Base-by-base conservation (phyloP, 192 early-diverging fungal genomes). In the Coemansia sp. region DNA sequence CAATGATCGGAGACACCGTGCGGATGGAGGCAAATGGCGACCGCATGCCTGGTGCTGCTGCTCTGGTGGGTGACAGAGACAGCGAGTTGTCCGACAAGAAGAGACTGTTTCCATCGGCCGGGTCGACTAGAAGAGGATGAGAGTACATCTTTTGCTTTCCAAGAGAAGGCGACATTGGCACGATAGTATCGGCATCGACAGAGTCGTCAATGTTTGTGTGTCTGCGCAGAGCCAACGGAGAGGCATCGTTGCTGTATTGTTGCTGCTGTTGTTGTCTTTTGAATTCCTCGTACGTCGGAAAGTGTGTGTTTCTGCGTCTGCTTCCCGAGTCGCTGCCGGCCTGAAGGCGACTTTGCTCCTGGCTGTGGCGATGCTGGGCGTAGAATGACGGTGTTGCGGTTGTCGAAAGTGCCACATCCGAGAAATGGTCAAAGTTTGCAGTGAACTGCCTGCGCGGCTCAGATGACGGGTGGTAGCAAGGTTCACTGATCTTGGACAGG, bases 401-500 rank as follows among this genome's bases (percentile, higher is more conserved):
- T 11, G 71, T 41, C 37, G 78, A 75, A 26, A 80, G 69, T 8
- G 73, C 73, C 54, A 80, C 62, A 41, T 80, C 78, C 3, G 78
- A 80, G 54, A 80, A 80, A 42, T 68, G 73, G 47, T 80, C 78
- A 40, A 80, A 54, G 37, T 72, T 59, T 0, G 69, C 69, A 16
- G 78, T 68, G 37, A 75, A 51, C 39, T 62, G 73, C 11, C 60
- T 66, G 56, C 63, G 72, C 18, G 69, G 69, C 16, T 37, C 57
- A 11, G 73, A 73, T 12, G 78, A 80, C 43, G 78, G 43, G 37
- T 69, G 64, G 36, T 81, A 81, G 73, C 70, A 76, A 2, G 78
- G 78, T 67, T 81, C 78, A 64, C 78, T 81, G 69, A 76, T 60
- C 67, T 81, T 81, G 9, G 78, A 81, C 26, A 81, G 46, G 41